phyloP scores from a whole-genome alignment of 2,329 filamentous ascomycete genomes.

The Alternaria triticimaculans region DNA sequence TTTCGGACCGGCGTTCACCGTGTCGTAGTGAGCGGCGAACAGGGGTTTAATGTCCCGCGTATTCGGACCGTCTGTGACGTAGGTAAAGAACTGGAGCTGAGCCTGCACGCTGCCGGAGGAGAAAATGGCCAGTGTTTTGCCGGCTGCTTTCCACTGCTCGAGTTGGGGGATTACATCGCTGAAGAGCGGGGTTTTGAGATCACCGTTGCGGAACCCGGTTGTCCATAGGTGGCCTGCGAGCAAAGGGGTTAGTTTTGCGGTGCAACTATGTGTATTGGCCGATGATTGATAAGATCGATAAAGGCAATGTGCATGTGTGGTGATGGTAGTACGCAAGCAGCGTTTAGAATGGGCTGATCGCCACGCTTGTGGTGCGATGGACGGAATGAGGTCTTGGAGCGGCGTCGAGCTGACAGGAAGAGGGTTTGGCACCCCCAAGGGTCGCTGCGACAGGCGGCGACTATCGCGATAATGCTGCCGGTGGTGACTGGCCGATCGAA shows the following conservation, averaged over 20 bases:
- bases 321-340: constrained; percentile 5
- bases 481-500: constrained; percentile 31
- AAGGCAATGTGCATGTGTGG: constrained; percentile 3
- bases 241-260: constrained; percentile 28
- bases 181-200: constrained; percentile 76
- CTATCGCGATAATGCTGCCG: constrained; percentile 30
- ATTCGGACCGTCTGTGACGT: constrained; percentile 52
- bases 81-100: constrained; percentile 79
- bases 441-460: constrained; percentile 29
- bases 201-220: constrained; percentile 72
- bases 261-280: background rate
- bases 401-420: constrained; percentile 13
- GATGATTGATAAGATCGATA: constrained; percentile 15
- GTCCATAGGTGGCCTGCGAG: constrained; percentile 72
- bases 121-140: constrained; percentile 73
- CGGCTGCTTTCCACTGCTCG: constrained; percentile 62
- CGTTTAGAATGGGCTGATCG: constrained; percentile 10
- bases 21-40: constrained; percentile 67
- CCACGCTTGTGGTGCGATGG: constrained; percentile 5
- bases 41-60: constrained; percentile 52
- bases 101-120: constrained; percentile 81
- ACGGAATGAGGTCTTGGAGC: constrained; percentile 3
- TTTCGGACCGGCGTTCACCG: constrained; percentile 79
- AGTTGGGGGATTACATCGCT: constrained; percentile 73
- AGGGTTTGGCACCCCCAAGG: constrained; percentile 18